phyloP scores from a whole-genome alignment of 345 rosid genomes.

The Cardamine resedifolia region DNA sequence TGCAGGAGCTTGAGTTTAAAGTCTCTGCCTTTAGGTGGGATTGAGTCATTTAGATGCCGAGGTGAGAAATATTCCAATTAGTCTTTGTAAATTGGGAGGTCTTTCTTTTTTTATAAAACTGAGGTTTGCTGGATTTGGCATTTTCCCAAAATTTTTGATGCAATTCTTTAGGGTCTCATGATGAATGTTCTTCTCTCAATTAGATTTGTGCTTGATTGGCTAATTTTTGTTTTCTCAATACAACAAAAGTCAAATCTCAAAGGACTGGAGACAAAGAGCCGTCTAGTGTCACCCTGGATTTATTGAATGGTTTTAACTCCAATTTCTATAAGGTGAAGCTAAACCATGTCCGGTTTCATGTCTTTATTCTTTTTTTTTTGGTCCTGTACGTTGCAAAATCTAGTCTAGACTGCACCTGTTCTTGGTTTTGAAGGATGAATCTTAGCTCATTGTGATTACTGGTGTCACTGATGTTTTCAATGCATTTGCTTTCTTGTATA shows the following conservation, averaged over 20 bases:
- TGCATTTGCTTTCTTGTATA: not conserved
- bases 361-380: not conserved
- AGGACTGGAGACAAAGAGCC: constrained; percentile 32
- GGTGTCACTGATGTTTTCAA: constrained; percentile 1
- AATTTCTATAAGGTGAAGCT: constrained; percentile 30
- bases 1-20: constrained; percentile 29
- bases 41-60: constrained; percentile 23
- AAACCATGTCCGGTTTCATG: not conserved
- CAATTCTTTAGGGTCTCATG: not conserved
- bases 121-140: not conserved
- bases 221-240: constrained; percentile 1
- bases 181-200: not conserved
- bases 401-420: not conserved
- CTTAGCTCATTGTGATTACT: not conserved
- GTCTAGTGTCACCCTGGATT: not conserved
- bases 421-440: not conserved
- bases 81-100: not conserved
- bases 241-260: constrained; percentile 43
- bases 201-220: not conserved
- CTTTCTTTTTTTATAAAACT: not conserved
- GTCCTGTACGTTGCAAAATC: not conserved
- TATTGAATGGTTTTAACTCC: constrained; percentile 32
- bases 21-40: constrained; percentile 25
- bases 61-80: not conserved
- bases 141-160: not conserved